Conservation (phyloP, 108 stramenopile genomes). For the Conticribra weissflogii region DNA sequence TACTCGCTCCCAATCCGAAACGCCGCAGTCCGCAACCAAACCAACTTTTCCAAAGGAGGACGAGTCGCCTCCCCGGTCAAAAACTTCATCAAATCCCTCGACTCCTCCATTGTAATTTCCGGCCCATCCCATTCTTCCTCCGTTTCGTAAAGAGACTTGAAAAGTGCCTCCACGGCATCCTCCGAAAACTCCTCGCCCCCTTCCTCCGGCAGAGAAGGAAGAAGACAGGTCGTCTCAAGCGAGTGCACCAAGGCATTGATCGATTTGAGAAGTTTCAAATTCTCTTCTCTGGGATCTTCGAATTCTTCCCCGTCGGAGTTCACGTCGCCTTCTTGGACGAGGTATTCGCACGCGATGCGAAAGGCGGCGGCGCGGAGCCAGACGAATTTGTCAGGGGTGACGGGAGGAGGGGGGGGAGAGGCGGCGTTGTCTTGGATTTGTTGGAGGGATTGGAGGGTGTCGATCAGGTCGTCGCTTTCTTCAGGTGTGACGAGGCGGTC, state of each 20-base stretch:
- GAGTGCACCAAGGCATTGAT: conserved; percentile 75
- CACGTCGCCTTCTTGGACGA: conserved; percentile 48
- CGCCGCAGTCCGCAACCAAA: conserved; percentile 68
- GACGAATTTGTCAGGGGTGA: conserved; percentile 65
- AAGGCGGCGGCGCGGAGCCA: conserved; percentile 74
- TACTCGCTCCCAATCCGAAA: conserved; percentile 68
- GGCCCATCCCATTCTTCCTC: conserved; percentile 16
- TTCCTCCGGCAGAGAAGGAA: conserved; percentile 17
- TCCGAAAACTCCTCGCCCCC: conserved; percentile 19
- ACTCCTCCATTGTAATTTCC: conserved; percentile 9
- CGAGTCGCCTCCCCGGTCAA: conserved; percentile 20
- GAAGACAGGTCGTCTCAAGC: conserved; percentile 55
- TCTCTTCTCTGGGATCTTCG: conserved; percentile 28
- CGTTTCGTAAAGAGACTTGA: conserved; percentile 19
- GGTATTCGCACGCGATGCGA: conserved; percentile 62
- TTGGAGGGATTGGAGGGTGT: conserved; percentile 10
- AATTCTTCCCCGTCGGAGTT: too few relatives aligned
- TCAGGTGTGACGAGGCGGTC: conserved; percentile 30
- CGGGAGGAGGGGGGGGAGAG: conserved; percentile 10
- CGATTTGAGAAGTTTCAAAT: conserved; percentile 55
- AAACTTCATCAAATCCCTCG: conserved; percentile 11
- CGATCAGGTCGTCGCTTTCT: conserved; percentile 16
- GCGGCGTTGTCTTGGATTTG: conserved; percentile 6
- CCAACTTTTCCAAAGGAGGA: conserved; percentile 66
- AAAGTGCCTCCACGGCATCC: conserved; percentile 16